Base-by-base conservation (phyloP, 192 early-diverging fungal species). In the Backusella liffmaniae region DNA sequence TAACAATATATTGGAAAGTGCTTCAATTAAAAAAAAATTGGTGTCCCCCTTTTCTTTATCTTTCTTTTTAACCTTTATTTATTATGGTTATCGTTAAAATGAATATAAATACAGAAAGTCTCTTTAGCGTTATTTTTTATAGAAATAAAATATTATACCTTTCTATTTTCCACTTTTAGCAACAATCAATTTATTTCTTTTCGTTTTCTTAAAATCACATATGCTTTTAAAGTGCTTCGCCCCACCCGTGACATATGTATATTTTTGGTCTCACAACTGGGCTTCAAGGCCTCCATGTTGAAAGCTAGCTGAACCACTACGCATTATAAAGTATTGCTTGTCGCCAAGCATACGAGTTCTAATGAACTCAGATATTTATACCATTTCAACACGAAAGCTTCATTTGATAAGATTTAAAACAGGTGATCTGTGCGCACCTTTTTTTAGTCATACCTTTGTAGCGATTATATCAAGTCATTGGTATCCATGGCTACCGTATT, bases 61-160 rank as follows among this genome's bases (percentile, higher is more conserved):
- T 59, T 23, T 59, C 21, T 26, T 23, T 59, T 59, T 26, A 23
- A 7, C 21, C 10, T 26, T 29, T 29, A 10, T 62, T 62, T 62
- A 62, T 29, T 12, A 9, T 62, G 10, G 3, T 62, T 29, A 62
- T 62, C 23, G 29, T 62, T 62, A 12, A 29, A n/a, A 53, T 53
- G 49, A 18, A 53, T 53, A n/a, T 53, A 53, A 29, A 62, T 62
- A 29, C 26, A 62, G 56, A 62, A 62, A 62, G 29, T 29, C 23
- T 29, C 7, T 12, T 59, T 26, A 62, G 53, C 10, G 13, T 44
- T 44, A 13, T 56, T 56, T 56, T 53, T 21, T 59, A 62, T 62
- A 62, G 56, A 62, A 9, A 59, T 59, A 59, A 62, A 62, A 62
- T 13, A 62, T 62, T 62, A 62, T 62, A 62, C 56, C 5, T 62